These are phyloP conservation scores for Panicum hallii DNA, from an alignment of 202 grass and related monocot species.

Conservation along the genomic window DNA sequence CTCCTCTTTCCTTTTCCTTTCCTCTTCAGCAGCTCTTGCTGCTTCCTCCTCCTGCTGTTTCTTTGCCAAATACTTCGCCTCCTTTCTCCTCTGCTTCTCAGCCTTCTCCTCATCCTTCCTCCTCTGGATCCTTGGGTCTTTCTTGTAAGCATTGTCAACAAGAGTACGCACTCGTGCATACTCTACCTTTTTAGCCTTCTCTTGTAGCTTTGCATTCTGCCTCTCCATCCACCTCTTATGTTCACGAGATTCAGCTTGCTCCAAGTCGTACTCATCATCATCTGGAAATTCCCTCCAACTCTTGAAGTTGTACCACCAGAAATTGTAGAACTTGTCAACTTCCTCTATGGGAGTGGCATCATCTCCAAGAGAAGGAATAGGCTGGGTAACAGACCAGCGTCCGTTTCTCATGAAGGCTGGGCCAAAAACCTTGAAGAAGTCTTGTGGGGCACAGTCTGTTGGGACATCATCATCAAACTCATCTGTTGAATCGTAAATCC, in stretches of 20 bases:
- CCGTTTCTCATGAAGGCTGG: constrained; percentile 97
- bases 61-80: constrained; percentile 79
- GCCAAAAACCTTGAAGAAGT: constrained; percentile 94
- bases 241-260: constrained; percentile 96
- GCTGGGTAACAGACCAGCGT: constrained; percentile 79
- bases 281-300: constrained; percentile 95
- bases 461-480: constrained; percentile 99
- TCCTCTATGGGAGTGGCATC: constrained; percentile 64
- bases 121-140: constrained; percentile 85
- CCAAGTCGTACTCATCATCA: constrained; percentile 90
- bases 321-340: constrained; percentile 92
- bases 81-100: constrained; percentile 84
- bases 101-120: constrained; percentile 91
- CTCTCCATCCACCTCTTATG: constrained; percentile 99
- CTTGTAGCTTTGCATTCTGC: constrained; percentile 85
- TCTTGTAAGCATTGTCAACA: constrained; percentile 89
- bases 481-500: constrained; percentile 93
- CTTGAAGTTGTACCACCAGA: constrained; percentile 97
- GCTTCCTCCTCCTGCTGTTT: constrained; percentile 93
- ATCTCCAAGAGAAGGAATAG: constrained; percentile 79
- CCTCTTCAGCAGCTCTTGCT: constrained; percentile 73
- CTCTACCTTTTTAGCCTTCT: constrained; percentile 86
- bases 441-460: constrained; percentile 87
- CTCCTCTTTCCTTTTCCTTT: constrained; percentile 80
- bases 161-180: constrained; percentile 71